Evolutionary conservation across 768 basidiomycete genomes (phyloP).

Genomic region (Cystofilobasidium capitatum): DNA sequence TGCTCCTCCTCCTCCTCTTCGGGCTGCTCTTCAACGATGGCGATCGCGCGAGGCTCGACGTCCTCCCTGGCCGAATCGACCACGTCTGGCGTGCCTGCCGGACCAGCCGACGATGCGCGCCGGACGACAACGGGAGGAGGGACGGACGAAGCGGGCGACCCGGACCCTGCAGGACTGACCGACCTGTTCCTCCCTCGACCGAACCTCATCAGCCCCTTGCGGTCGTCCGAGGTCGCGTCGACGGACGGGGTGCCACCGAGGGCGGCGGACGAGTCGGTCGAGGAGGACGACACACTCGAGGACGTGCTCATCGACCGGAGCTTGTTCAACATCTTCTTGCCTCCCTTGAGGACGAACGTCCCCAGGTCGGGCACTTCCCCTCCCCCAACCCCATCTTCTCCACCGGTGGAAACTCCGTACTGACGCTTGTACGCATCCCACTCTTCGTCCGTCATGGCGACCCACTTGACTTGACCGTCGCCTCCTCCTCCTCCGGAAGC

Average conservation of each 20-base stretch:
- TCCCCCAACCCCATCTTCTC: background rate
- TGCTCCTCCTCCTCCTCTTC: background rate
- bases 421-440: constrained; percentile 6
- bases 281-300: background rate
- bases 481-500: background rate
- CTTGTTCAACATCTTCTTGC: background rate
- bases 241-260: background rate
- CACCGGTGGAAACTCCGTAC: background rate
- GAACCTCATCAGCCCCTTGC: background rate
- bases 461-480: background rate
- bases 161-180: background rate
- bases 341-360: background rate
- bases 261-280: background rate
- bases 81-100: background rate
- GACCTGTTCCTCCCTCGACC: background rate
- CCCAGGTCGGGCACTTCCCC: background rate
- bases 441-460: constrained; percentile 20
- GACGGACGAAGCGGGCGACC: background rate
- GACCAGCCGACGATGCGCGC: background rate
- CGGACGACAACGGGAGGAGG: background rate
- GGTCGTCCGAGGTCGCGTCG: background rate
- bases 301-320: background rate
- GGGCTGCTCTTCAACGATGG: background rate
- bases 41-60: background rate
- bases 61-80: no score